Evolutionary conservation across 78 protist species (phyloP).

Genomic region (Dictyostelium purpureum): DNA sequence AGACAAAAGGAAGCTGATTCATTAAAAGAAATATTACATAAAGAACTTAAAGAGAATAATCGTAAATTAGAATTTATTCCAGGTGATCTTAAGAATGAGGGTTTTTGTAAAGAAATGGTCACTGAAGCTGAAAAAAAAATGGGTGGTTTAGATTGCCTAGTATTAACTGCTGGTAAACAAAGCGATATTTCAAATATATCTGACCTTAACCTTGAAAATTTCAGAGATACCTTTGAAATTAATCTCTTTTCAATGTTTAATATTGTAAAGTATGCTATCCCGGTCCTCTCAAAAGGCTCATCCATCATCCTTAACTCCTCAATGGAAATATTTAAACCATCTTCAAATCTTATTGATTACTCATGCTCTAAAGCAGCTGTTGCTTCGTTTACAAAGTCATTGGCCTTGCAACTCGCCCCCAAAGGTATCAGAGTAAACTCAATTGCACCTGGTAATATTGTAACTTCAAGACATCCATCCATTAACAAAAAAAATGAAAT

Average conservation of each 20-base stretch:
- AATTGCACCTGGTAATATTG: conserved; percentile 3
- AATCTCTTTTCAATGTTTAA: neutral
- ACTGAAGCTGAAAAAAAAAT: neutral
- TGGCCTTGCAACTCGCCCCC: neutral
- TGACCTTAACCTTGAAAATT: neutral
- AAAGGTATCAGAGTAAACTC: neutral
- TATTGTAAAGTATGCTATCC: neutral
- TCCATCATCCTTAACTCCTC: neutral
- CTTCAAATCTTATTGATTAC: neutral
- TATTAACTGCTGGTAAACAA: neutral
- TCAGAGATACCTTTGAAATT: neutral
- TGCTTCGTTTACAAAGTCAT: neutral
- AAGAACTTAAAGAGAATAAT: neutral
- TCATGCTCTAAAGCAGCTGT: neutral
- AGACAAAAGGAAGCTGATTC: neutral
- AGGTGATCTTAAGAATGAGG: neutral
- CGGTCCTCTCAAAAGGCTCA: neutral
- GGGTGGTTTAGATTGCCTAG: neutral
- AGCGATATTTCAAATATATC: neutral
- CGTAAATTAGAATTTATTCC: neutral
- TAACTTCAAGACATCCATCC: neutral
- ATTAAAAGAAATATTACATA: neutral
- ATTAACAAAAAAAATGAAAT: neutral
- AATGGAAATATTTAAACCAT: neutral
- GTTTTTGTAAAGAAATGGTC: neutral